Evolutionary conservation across 192 early-diverging fungal genomes (phyloP), one percentile per base, ranked within the genome.

Genomic region (Backusella tuberculispora): DNA sequence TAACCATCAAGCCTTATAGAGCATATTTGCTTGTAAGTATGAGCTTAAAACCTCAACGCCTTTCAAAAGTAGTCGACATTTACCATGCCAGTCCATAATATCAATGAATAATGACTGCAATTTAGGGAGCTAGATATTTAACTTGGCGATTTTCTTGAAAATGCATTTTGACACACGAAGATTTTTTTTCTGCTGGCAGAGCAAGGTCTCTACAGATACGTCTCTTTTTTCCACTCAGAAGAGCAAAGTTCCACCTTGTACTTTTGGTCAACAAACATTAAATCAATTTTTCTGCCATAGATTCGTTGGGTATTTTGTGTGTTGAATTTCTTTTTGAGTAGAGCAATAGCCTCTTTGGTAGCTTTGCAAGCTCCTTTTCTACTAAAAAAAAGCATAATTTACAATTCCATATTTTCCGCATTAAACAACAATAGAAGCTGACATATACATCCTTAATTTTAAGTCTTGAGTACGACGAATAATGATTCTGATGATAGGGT

Each of bases 141-240:
- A 68, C 41, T 43, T 1, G n/a, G 15, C 37, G n/a, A 44, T 40
- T 43, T 68, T 68, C 66, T 68, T 68, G 6, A 44, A 44, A 68
- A 68, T 68, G 66, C 66, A 68, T 44, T 43, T 68, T 44, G 66
- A 68, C 0, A 68, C 66, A 68, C 66, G 66, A 68, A 68, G 66
- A 68, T 68, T 68, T 24, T 44, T 68, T 68, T 41, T 68, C 21
- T 68, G 66, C 41, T 68, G 42, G n/a, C 66, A 68, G 8, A 43
- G 15, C 17, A 68, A 68, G 66, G 66, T 68, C 66, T 68, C 42
- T 68, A 68, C 3, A 42, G 66, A 68, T 43, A 68, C 66, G 41
- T 68, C 17, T 68, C 66, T 68, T 68, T 68, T 68, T 68, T 68
- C 38, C 66, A 68, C 66, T 68, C 66, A 68, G 42, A 43, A 17